Percentiles rank a stretch among this genome's conserved stretches.
These are phyloP conservation scores for Auricularia auricula-judae DNA, from an alignment of 768 basidiomycete genomes.

Conservation along the genomic window DNA sequence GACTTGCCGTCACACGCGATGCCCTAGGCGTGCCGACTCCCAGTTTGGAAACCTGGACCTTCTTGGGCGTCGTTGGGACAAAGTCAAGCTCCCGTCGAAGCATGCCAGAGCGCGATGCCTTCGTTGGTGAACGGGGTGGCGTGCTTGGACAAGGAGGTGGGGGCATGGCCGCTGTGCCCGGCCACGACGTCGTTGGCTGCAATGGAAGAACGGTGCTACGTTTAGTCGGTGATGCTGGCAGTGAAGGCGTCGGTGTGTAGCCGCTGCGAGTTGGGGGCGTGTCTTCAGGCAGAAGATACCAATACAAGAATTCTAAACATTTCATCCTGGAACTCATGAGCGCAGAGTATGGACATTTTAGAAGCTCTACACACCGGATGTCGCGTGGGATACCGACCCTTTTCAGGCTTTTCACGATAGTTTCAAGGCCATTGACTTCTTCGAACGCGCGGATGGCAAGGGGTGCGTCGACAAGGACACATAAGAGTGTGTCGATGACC, in stretches of 20 bases:
- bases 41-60: slow-evolving; percentile 25
- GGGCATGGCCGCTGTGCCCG: slow-evolving; percentile 10
- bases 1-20: slow-evolving; percentile 4
- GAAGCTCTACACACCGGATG: slow-evolving; percentile 51
- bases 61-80: slow-evolving; percentile 62
- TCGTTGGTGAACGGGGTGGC: slow-evolving; percentile 10
- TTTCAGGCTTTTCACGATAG: slow-evolving; percentile 80
- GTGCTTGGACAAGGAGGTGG: slow-evolving; percentile 9
- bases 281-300: slow-evolving; percentile 84
- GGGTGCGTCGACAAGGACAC: slow-evolving; percentile 81
- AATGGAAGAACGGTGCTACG: slow-evolving; percentile 7
- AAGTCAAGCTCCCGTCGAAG: slow-evolving; percentile 63
- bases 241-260: slow-evolving; percentile 6
- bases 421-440: slow-evolving; percentile 61
- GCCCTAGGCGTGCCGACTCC: slow-evolving; percentile 18
- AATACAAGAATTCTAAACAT: slow-evolving; percentile 90
- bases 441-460: slow-evolving; percentile 70
- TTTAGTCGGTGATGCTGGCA: slow-evolving; percentile 8
- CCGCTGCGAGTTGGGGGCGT: slow-evolving; percentile 12
- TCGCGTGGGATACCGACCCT: slow-evolving; percentile 76
- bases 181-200: background rate
- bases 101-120: slow-evolving; percentile 33
- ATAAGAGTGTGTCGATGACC: slow-evolving; percentile 75
- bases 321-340: slow-evolving; percentile 58
- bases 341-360: background rate